Base-by-base conservation (phyloP, 2,329 filamentous ascomycete species). In the Xenoacremonium recifei region DNA sequence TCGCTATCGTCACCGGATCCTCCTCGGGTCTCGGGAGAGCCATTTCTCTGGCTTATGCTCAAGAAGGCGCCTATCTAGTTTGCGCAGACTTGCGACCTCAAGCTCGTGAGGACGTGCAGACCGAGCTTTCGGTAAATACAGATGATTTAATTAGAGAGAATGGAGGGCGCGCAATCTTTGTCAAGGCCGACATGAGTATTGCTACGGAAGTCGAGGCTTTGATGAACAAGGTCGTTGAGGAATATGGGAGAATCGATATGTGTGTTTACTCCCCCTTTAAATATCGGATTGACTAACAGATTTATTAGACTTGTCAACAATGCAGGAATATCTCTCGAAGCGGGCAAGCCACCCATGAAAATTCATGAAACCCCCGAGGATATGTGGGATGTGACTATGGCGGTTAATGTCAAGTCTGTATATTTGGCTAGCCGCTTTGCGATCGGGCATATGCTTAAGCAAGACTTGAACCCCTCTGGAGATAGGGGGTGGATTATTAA, bases 401-500 rank as follows among this genome's bases (percentile, higher is more conserved):
- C 54, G 2, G 56, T 71, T 12, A 71, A 72, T 32, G 41, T 51
- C 6, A 65, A 58, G 11, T 64, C 63, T 1, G 60, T 68, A 3
- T 71, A 69, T 37, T 51, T 71, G 4, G 60, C 62, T 0, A 69
- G 61, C 42, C 79, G 77, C 37, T 73, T 70, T 46, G 70, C 69
- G 2, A 57, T 64, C 2, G 41, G 45, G 1, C 75, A 77, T 46
- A 78, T 80, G 72, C 57, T 77, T 10, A 59, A 61, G 6, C 77
- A 81, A 46, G 59, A 68, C 0, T 64, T 62, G 1, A 56, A 62
- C 4, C 44, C 48, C 2, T 55, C 49, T 3, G 68, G 71, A 13
- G 66, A 73, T 34, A 48, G 71, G 18, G 74, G 73, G 1, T 75
- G 71, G 68, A 72, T 77, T 36, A 65, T 77, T 31, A 77, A 76